Conservation (phyloP, 176 grass and related monocot genomes). For the Oryza brachyantha region DNA sequence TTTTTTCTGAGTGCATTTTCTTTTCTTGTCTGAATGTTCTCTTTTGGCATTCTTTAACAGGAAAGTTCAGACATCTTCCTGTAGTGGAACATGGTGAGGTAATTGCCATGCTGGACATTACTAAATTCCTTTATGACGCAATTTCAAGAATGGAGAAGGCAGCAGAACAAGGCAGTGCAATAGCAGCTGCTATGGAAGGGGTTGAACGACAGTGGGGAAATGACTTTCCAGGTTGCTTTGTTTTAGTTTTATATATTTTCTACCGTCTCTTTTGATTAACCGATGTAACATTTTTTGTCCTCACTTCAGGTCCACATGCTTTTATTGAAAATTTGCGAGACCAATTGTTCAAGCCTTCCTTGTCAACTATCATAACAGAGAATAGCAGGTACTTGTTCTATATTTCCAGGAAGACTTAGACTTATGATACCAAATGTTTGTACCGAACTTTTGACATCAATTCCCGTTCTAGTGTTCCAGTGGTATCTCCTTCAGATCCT, state of each 20-base stretch:
- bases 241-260: neutral
- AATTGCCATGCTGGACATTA: conserved; percentile 85
- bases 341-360: conserved; percentile 78
- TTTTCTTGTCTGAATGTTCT: neutral
- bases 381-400: conserved; percentile 48
- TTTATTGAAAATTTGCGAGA: conserved; percentile 86
- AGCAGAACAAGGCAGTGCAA: conserved; percentile 71
- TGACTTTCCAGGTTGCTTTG: conserved; percentile 46
- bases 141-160: conserved; percentile 90
- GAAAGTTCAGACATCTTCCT: conserved; percentile 91
- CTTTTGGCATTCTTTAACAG: conserved; percentile 38
- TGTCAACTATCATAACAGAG: conserved; percentile 83
- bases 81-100: conserved; percentile 81
- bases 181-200: conserved; percentile 72
- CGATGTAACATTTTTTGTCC: conserved; percentile 1
- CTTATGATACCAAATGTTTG: neutral
- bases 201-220: conserved; percentile 57
- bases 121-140: conserved; percentile 72
- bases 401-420: neutral
- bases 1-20: neutral
- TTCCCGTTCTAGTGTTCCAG: conserved; percentile 49
- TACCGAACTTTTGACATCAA: neutral
- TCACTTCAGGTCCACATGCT: conserved; percentile 48
- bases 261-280: neutral
- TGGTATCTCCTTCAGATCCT: conserved; percentile 56